phyloP scores from a whole-genome alignment of 495 filamentous ascomycete species.

The Penicillium dipodomyicola region DNA sequence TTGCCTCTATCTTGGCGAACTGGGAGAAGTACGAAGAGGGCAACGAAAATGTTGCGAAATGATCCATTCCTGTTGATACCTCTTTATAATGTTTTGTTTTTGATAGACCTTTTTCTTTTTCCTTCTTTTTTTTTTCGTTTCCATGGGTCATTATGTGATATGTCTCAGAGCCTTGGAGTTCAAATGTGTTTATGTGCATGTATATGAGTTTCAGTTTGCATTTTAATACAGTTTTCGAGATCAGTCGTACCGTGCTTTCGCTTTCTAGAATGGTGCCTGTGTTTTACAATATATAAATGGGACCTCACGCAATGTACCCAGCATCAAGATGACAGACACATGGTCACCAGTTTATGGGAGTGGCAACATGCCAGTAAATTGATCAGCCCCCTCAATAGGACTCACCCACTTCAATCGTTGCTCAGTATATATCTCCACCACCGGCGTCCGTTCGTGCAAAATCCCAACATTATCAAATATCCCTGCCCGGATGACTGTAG shows the following conservation, averaged over 20 bases:
- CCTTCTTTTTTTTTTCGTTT: constrained; percentile 5
- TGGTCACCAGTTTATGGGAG: neutral
- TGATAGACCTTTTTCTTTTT: constrained; percentile 29
- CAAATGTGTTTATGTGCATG: constrained; percentile 3
- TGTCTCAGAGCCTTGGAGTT: constrained; percentile 21
- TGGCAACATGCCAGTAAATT: constrained; percentile 28
- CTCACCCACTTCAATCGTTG: constrained; percentile 27
- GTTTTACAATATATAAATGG: too few relatives aligned
- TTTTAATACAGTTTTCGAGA: neutral
- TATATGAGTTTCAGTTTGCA: constrained; percentile 10
- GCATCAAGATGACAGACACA: too few relatives aligned
- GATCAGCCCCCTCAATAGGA: constrained; percentile 31
- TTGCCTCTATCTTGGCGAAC: constrained; percentile 85
- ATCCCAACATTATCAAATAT: constrained; percentile 32
- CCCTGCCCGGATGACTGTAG: constrained; percentile 33
- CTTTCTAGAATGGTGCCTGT: too few relatives aligned
- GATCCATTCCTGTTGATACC: constrained; percentile 24
- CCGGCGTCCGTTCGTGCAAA: constrained; percentile 27
- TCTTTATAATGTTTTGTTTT: constrained; percentile 20
- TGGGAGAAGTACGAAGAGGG: constrained; percentile 65
- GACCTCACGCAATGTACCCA: too few relatives aligned
- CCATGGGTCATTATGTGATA: constrained; percentile 32
- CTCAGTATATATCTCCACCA: constrained; percentile 31
- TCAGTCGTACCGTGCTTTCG: too few relatives aligned
- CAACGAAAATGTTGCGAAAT: constrained; percentile 27